Conservation (phyloP, 352 stramenopile genomes). For the Pythium coloratum region DNA sequence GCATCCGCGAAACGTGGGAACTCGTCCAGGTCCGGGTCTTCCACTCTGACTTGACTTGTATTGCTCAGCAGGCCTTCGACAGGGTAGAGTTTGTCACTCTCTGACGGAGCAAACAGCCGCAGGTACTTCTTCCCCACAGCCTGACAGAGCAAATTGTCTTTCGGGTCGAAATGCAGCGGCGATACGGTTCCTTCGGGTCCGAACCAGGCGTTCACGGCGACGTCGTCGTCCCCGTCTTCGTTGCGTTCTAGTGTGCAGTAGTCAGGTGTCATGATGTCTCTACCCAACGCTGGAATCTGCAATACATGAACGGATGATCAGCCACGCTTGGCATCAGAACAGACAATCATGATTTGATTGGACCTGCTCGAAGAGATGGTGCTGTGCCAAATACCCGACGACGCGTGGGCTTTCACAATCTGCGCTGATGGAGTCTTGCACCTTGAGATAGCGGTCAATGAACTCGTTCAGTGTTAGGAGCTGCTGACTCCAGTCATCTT, state of each 20-base stretch:
- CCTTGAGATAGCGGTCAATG: conserved; percentile 55
- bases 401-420: neutral
- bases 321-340: neutral
- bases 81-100: conserved; percentile 79
- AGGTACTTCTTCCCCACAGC: conserved; percentile 86
- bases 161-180: conserved; percentile 87
- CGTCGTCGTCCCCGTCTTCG: conserved; percentile 57
- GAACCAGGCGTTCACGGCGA: conserved; percentile 89
- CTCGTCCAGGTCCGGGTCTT: conserved; percentile 40
- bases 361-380: conserved; percentile 90
- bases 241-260: conserved; percentile 80
- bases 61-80: conserved; percentile 85
- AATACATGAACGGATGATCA: neutral
- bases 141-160: conserved; percentile 90
- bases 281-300: conserved; percentile 74
- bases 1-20: conserved; percentile 59
- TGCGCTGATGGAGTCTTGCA: conserved; percentile 5
- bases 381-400: conserved; percentile 85
- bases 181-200: conserved; percentile 79
- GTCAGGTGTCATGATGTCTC: conserved; percentile 86
- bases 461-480: conserved; percentile 85
- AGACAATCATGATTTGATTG: neutral
- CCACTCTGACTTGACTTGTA: conserved; percentile 76
- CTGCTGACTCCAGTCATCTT: conserved; percentile 76
- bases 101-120: conserved; percentile 64